Evolutionary conservation across 2,329 filamentous ascomycete genomes (phyloP), one percentile per base, ranked within the genome.

Genomic region (Cladorrhinum sp.): DNA sequence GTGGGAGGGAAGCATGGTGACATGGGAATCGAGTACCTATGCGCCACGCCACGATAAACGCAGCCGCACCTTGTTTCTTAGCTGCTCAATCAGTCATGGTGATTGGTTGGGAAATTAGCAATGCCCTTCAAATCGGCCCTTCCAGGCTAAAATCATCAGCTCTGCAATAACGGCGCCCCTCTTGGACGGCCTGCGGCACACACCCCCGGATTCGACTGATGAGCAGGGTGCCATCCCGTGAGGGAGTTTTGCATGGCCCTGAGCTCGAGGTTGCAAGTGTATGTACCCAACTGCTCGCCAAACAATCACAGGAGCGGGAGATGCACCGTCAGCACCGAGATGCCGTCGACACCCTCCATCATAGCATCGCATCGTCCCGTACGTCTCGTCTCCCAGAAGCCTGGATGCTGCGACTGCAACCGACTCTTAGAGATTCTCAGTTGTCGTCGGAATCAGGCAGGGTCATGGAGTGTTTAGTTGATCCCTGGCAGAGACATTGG

Each of bases 71-170:
- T 70, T 71, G 68, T 72, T 70, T 67, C 62, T 59, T 59, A 63
- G 62, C 60, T 52, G 60, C 50, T 55, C 66, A 67, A 70, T 70
- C 67, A 67, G 62, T 50, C 54, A 59, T 60, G 57, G 64, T 64
- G 65, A 75, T 74, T 75, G 72, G 73, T 63, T 70, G 71, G 73
- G 67, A 73, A 72, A 76, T 74, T 72, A 65, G 67, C 69, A 68
- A 66, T 62, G 64, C 68, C 66, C 66, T 61, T 36, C 62, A 65
- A 74, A 69, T 74, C 73, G 72, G 73, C 71, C 74, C 73, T 74
- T 76, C 74, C 71, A 77, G 76, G 75, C 76, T 77, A 77, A 77
- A 76, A 66, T 71, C 69, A 64, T 49, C 58, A 55, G 58, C 62
- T 58, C 62, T 61, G 52, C 62, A 18, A 67, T 67, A 66, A 66